Evolutionary conservation across 2,329 filamentous ascomycete species (phyloP), one percentile per base, ranked within the genome.

Genomic region (Chaetomium olivaceum): DNA sequence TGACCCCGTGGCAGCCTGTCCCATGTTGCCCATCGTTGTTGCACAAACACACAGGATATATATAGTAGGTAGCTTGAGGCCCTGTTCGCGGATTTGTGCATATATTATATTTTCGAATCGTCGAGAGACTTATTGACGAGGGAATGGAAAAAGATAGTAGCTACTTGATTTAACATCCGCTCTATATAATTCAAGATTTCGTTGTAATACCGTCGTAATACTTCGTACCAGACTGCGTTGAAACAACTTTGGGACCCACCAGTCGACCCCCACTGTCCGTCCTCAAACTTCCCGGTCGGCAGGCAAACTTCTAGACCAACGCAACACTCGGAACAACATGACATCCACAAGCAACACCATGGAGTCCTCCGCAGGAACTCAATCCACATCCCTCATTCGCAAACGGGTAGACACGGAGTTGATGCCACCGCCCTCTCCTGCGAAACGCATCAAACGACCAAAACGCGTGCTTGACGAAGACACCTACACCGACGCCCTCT

Each of bases 371-470:
- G 7, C 39, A 56, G 43, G 67, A 31, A 68, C 71, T 4, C 68
- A 76, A 19, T 87, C 88, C 6, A 84, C 77, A 59, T 85, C 89
- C 67, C 83, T 95, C 66, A 81, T 88, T 62, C 85, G 85, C 63
- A 93, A 92, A 79, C 83, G 88, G 69, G 82, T 83, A 64, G 89
- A 92, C 65, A 85, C 81, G 29, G 87, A 91, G 63, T 80, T 96
- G 62, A 98, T 97, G 93, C 90, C 92, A 19, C 93, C 93, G 12
- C 93, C 94, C 6, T 92, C 93, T 4, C 85, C 88, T 0, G 82
- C 89, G 51, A 98, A 97, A 77, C 90, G 92, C 65, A 96, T 97
- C 74, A 97, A 97, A 79, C 87, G 95, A 61, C 95, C 95, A 0
- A 88, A 89, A 68, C 91, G 90, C 68, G 88, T 97, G 31, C 86